Evolutionary conservation across 352 stramenopile species (phyloP).

Genomic region (Phytopythium kandeliae): DNA sequence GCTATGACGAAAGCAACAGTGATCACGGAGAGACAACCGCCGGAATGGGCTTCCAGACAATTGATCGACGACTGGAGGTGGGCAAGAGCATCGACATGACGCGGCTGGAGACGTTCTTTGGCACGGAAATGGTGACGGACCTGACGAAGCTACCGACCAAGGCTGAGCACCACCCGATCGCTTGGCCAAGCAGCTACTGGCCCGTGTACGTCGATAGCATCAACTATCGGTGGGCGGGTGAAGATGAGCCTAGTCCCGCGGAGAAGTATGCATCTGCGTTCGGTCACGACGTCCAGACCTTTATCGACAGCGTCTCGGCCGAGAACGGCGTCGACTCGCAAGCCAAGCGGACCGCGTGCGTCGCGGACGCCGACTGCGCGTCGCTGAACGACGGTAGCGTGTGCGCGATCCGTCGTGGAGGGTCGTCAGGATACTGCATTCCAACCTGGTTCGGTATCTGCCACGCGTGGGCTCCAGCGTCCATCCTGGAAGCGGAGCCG

Average conservation of each 20-base stretch:
- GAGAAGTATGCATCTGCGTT: constrained; percentile 53
- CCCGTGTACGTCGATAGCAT: constrained; percentile 55
- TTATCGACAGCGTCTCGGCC: constrained; percentile 43
- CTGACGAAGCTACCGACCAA: constrained; percentile 46
- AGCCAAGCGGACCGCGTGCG: constrained; percentile 21
- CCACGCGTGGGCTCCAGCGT: constrained; percentile 49
- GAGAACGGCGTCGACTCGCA: constrained; percentile 42
- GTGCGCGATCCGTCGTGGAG: constrained; percentile 29
- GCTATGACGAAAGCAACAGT: constrained; percentile 6
- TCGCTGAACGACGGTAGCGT: constrained; percentile 30
- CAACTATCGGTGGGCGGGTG: constrained; percentile 42
- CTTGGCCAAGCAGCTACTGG: constrained; percentile 73
- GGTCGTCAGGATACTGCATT: constrained; percentile 34
- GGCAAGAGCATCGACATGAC: constrained; percentile 35
- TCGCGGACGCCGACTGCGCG: constrained; percentile 22
- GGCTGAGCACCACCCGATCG: constrained; percentile 31
- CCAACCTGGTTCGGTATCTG: constrained; percentile 60
- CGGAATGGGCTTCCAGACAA: neutral
- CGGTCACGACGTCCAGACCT: constrained; percentile 26
- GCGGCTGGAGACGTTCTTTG: constrained; percentile 47
- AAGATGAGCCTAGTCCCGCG: constrained; percentile 25
- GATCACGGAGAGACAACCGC: neutral
- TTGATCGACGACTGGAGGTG: constrained; percentile 24
- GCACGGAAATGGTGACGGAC: constrained; percentile 34
- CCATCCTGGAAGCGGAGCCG: constrained; percentile 44